Percentiles rank a stretch among this genome's conserved stretches.
Conservation (phyloP, 2,329 filamentous ascomycete species). For the Chrysoporthe cubensis region DNA sequence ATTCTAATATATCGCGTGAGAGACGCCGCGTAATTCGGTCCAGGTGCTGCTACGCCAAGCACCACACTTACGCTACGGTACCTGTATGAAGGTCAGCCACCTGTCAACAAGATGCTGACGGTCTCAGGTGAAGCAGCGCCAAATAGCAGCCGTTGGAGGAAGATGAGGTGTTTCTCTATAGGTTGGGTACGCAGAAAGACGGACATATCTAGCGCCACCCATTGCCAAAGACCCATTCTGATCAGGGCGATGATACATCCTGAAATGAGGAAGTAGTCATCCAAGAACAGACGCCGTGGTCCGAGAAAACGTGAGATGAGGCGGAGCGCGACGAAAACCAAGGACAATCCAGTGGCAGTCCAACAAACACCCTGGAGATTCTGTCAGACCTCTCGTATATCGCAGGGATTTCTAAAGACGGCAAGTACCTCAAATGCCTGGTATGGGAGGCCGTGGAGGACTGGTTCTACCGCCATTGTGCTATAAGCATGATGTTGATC, state of each 20-base stretch:
- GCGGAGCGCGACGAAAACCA: background rate
- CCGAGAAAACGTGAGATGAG: background rate
- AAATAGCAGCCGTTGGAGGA: background rate
- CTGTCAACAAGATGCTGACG: background rate
- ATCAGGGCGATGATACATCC: background rate
- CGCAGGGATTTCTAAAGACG: background rate
- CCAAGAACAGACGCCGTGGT: conserved; percentile 4
- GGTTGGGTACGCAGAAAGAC: background rate
- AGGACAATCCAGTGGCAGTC: background rate
- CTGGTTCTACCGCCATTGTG: background rate
- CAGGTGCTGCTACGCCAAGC: background rate
- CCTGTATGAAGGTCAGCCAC: background rate
- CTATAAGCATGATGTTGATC: background rate
- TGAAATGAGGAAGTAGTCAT: background rate
- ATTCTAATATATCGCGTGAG: background rate
- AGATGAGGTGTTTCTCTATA: background rate
- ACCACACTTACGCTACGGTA: background rate
- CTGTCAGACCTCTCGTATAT: background rate
- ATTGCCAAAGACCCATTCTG: background rate
- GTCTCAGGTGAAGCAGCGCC: background rate
- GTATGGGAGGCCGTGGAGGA: background rate
- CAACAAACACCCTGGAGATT: background rate
- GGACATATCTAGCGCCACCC: background rate
- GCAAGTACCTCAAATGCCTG: background rate
- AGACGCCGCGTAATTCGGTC: background rate